Conservation (phyloP, 345 rosid species). For the Citrus sinensis region DNA sequence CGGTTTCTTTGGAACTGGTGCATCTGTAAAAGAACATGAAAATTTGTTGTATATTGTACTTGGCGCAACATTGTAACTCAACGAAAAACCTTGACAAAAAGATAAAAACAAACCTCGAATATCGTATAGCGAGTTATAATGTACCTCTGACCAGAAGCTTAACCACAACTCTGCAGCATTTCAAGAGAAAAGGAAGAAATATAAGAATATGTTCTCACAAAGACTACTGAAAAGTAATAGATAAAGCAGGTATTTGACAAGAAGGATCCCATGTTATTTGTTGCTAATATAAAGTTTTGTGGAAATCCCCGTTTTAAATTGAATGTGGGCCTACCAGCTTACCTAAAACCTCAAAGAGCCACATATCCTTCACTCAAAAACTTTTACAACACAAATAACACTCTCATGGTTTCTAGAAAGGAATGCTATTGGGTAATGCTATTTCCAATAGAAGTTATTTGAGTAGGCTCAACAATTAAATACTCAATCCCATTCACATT, state of each 20-base stretch:
- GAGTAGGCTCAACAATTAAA: not conserved
- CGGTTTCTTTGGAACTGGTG: constrained; percentile 60
- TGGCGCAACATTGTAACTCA: not conserved
- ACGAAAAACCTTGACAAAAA: too few relatives aligned
- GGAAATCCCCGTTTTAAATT: not conserved
- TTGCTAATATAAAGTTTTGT: not conserved
- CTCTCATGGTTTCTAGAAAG: not conserved
- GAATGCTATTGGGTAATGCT: not conserved
- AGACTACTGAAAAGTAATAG: not conserved
- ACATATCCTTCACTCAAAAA: not conserved
- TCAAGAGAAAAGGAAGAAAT: constrained; percentile 1
- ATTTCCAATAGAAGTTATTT: not conserved
- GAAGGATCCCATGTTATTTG: not conserved
- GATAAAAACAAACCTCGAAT: constrained; percentile 56
- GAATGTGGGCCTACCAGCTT: not conserved
- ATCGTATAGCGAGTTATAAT: constrained; percentile 89
- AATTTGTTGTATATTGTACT: not conserved
- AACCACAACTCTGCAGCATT: constrained; percentile 85
- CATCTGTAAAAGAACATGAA: constrained; percentile 44
- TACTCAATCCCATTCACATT: not conserved
- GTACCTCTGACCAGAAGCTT: constrained; percentile 99
- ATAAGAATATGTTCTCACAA: not conserved
- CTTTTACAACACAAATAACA: not conserved
- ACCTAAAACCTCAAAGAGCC: not conserved
- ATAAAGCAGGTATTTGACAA: not conserved